Evolutionary conservation across 2,329 filamentous ascomycete species (phyloP).

Genomic region (Aspergillus sp.): DNA sequence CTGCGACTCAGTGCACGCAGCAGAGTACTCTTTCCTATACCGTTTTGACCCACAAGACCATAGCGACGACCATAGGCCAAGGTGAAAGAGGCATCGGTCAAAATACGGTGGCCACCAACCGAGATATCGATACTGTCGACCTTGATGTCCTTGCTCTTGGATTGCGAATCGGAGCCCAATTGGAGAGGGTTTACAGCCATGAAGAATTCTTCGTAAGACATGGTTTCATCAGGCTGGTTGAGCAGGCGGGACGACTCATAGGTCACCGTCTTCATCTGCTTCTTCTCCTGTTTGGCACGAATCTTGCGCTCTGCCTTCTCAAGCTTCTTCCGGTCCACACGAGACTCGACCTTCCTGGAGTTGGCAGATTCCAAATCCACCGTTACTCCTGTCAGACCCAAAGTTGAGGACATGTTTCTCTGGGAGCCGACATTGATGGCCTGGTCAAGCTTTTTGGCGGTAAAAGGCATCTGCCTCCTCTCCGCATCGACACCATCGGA

Average conservation of each 20-base stretch:
- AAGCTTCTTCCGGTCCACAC: slow-evolving; percentile 96
- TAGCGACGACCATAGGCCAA: slow-evolving; percentile 90
- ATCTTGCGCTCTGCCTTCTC: slow-evolving; percentile 98
- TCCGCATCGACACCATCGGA: slow-evolving; percentile 65
- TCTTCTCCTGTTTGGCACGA: slow-evolving; percentile 96
- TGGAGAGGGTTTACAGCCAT: slow-evolving; percentile 98
- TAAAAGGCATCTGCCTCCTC: slow-evolving; percentile 65
- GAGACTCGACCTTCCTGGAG: slow-evolving; percentile 88
- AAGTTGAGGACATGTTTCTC: slow-evolving; percentile 90
- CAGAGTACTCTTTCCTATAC: slow-evolving; percentile 96
- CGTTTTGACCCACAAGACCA: slow-evolving; percentile 97
- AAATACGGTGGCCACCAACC: slow-evolving; percentile 81
- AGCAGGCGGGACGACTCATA: slow-evolving; percentile 92
- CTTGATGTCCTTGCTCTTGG: slow-evolving; percentile 99
- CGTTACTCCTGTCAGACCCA: slow-evolving; percentile 76
- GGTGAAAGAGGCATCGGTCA: slow-evolving; percentile 85
- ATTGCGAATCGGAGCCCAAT: slow-evolving; percentile 62
- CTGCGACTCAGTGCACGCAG: slow-evolving; percentile 84
- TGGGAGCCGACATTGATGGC: slow-evolving; percentile 91
- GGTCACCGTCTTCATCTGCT: slow-evolving; percentile 95
- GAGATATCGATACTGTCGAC: slow-evolving; percentile 93
- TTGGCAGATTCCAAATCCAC: slow-evolving; percentile 95
- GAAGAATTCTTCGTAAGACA: slow-evolving; percentile 99
- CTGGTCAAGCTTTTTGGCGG: slow-evolving; percentile 82
- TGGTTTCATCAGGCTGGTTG: slow-evolving; percentile 72